Evolutionary conservation across 352 stramenopile genomes (phyloP).

Genomic region (Phytophthora fragariaefolia): DNA sequence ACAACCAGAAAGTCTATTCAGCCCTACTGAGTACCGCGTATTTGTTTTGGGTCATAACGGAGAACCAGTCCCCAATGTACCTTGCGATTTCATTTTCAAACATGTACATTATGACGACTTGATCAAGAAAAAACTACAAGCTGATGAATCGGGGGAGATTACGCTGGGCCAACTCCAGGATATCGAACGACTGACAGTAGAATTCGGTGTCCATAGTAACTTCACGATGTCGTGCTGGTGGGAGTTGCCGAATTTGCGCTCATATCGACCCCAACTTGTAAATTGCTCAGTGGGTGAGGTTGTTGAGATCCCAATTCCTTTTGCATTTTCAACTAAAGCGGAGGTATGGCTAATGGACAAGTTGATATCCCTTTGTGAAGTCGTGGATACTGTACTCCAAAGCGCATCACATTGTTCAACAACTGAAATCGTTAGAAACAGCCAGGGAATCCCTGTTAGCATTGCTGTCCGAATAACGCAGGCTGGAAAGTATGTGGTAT

Average conservation of each 20-base stretch:
- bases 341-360: conserved; percentile 38
- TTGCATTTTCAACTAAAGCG: conserved; percentile 35
- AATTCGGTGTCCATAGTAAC: conserved; percentile 9
- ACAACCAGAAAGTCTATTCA: conserved; percentile 16
- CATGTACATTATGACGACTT: conserved; percentile 35
- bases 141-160: conserved; percentile 45
- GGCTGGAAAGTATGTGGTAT: conserved; percentile 42
- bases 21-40: conserved; percentile 40
- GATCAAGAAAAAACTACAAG: conserved; percentile 33
- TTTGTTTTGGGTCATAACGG: conserved; percentile 60
- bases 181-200: conserved; percentile 24
- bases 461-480: conserved; percentile 31
- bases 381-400: conserved; percentile 39
- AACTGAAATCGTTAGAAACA: conserved; percentile 34
- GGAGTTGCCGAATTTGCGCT: conserved; percentile 54
- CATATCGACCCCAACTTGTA: conserved; percentile 37
- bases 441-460: conserved; percentile 19
- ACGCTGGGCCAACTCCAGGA: conserved; percentile 43
- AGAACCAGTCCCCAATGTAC: conserved; percentile 41
- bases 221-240: conserved; percentile 34
- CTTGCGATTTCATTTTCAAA: conserved; percentile 29
- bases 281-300: conserved; percentile 42
- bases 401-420: conserved; percentile 13
- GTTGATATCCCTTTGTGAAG: conserved; percentile 38
- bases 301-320: conserved; percentile 44